These are phyloP conservation scores for Coemansia sp. DNA, from an alignment of 192 early-diverging fungal genomes.

Conservation along the genomic window DNA sequence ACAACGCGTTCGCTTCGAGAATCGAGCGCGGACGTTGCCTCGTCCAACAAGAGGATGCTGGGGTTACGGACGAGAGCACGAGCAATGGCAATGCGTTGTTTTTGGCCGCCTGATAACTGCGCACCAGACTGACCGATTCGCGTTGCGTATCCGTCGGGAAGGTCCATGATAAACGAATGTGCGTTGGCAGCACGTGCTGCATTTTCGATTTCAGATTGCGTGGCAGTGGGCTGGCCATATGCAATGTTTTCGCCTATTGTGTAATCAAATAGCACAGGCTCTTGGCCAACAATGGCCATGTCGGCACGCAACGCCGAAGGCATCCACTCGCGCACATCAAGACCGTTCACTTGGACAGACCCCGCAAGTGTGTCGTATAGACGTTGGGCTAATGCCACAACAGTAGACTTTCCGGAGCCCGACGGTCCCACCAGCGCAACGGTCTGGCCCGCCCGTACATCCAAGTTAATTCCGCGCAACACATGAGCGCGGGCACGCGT, in stretches of 20 bases:
- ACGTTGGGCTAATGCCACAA: slow-evolving; percentile 66
- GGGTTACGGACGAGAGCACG: slow-evolving; percentile 69
- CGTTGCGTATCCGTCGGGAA: slow-evolving; percentile 66
- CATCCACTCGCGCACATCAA: slow-evolving; percentile 63
- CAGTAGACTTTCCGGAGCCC: slow-evolving; percentile 82
- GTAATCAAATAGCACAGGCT: slow-evolving; percentile 88
- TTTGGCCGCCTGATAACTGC: slow-evolving; percentile 66
- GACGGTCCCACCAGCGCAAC: slow-evolving; percentile 86
- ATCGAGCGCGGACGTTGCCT: slow-evolving; percentile 83
- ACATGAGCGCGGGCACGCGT: slow-evolving; percentile 62
- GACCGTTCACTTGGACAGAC: slow-evolving; percentile 59
- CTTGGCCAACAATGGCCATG: slow-evolving; percentile 90
- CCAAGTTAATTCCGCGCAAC: slow-evolving; percentile 58
- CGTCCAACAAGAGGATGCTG: slow-evolving; percentile 75
- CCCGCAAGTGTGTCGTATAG: slow-evolving; percentile 77
- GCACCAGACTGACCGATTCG: slow-evolving; percentile 67
- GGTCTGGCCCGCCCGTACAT: slow-evolving; percentile 62
- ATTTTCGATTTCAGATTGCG: slow-evolving; percentile 60
- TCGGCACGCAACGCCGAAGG: slow-evolving; percentile 66
- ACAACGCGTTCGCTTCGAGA: slow-evolving; percentile 79
- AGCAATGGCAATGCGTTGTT: slow-evolving; percentile 72
- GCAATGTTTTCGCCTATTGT: slow-evolving; percentile 86
- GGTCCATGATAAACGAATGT: slow-evolving; percentile 56
- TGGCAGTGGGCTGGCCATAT: slow-evolving; percentile 61
- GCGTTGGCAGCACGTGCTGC: slow-evolving; percentile 64